A percentile compares a stretch with the other conserved stretches of the same genome.
phyloP scores from a whole-genome alignment of 768 basidiomycete genomes.

The Podaxis mareebaensis region DNA sequence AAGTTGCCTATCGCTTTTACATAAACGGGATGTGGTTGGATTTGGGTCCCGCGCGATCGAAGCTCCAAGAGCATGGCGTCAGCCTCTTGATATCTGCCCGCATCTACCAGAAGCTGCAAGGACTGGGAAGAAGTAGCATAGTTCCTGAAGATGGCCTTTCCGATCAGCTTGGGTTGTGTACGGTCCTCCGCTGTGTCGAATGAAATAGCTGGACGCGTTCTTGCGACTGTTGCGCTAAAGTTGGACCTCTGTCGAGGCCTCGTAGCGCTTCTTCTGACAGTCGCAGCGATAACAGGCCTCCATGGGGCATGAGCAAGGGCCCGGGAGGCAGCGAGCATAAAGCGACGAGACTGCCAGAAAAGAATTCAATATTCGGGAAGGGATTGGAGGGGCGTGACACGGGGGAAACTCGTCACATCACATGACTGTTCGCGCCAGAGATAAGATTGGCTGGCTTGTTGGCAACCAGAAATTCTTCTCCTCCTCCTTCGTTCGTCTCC shows the following conservation, averaged over 20 bases:
- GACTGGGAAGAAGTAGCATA: conserved; percentile 14
- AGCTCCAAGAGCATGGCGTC: conserved; percentile 38
- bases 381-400: not conserved
- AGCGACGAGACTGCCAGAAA: not conserved
- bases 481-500: conserved; percentile 31
- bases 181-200: conserved; percentile 1
- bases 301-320: conserved; percentile 30
- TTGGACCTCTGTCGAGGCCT: not conserved
- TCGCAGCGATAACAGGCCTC: conserved; percentile 5
- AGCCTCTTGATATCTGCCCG: conserved; percentile 32
- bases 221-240: not conserved
- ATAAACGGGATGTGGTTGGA: conserved; percentile 38
- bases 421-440: conserved; percentile 8
- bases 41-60: conserved; percentile 33
- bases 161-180: not conserved
- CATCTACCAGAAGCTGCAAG: conserved; percentile 25
- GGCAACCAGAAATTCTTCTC: conserved; percentile 17
- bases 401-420: conserved; percentile 14
- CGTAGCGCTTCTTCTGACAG: not conserved
- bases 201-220: not conserved
- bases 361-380: not conserved
- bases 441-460: conserved; percentile 20
- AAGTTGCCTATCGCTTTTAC: conserved; percentile 35
- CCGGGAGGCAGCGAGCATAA: conserved; percentile 39
- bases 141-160: not conserved